A percentile compares a stretch with the other conserved stretches of the same genome.
Evolutionary conservation across 345 rosid species (phyloP).

Genomic region (Eucalyptus cloeziana): DNA sequence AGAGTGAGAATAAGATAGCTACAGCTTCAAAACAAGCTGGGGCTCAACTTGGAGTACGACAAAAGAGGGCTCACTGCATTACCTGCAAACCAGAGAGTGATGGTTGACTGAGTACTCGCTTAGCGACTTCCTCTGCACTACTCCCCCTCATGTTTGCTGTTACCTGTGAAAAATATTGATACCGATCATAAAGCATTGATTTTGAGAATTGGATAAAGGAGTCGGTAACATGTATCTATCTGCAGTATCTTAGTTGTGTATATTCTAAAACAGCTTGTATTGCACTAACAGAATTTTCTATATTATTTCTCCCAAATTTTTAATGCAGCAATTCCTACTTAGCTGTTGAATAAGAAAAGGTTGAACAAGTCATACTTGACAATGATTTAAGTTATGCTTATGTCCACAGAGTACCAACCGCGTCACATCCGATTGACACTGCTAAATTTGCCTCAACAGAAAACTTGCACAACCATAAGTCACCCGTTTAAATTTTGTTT

Average conservation of each 20-base stretch:
- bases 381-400: not conserved
- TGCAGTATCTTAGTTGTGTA: not conserved
- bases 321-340: not conserved
- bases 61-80: no score
- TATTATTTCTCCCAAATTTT: not conserved
- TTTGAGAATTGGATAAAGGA: not conserved
- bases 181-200: not conserved
- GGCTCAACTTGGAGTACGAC: no score
- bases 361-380: not conserved
- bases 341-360: not conserved
- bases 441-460: not conserved
- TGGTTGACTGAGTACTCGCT: conserved; percentile 61
- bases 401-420: not conserved
- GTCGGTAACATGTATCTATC: not conserved
- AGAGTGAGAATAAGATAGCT: no score
- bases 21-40: not conserved
- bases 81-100: conserved; percentile 77
- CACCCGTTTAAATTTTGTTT: not conserved
- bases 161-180: conserved; percentile 32
- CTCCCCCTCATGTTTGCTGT: conserved; percentile 93
- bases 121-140: conserved; percentile 78
- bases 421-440: not conserved
- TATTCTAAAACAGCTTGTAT: not conserved
- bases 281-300: not conserved
- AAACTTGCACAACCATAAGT: not conserved